These are phyloP conservation scores for Geotrichum carabidarum DNA, from an alignment of 1,139 yeast genomes.

Conservation along the genomic window DNA sequence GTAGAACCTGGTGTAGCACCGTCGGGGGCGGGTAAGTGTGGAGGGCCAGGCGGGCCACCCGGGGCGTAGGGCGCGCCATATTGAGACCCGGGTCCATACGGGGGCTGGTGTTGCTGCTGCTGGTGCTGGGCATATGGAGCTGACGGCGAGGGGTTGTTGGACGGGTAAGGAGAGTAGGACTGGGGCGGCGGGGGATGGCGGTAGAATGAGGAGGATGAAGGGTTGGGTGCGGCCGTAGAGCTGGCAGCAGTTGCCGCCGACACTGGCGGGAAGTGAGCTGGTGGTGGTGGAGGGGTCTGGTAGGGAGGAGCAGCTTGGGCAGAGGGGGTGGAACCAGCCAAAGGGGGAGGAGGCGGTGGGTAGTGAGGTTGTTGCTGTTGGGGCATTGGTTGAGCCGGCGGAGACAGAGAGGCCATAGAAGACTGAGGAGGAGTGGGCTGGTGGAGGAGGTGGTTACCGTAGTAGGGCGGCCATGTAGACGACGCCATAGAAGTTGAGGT, in stretches of 20 bases:
- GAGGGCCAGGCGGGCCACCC: not conserved
- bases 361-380: slow-evolving; percentile 6
- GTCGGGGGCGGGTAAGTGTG: not conserved
- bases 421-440: slow-evolving; percentile 10
- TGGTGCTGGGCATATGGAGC: not conserved
- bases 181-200: not conserved
- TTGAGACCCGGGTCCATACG: not conserved
- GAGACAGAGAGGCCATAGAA: slow-evolving; percentile 9
- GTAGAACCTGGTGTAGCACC: slow-evolving; percentile 6
- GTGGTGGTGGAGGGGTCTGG: slow-evolving; percentile 6
- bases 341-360: slow-evolving; percentile 1
- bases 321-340: not conserved
- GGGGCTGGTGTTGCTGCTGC: slow-evolving; percentile 3
- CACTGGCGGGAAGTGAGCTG: not conserved
- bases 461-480: slow-evolving; percentile 6
- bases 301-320: not conserved
- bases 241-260: not conserved
- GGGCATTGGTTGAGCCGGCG: slow-evolving; percentile 7
- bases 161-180: slow-evolving; percentile 6
- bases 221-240: slow-evolving; percentile 1
- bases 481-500: not conserved
- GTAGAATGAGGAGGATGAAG: not conserved
- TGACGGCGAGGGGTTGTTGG: slow-evolving; percentile 2
- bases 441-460: slow-evolving; percentile 1
- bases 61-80: not conserved